Evolutionary conservation across 2,329 filamentous ascomycete genomes (phyloP).

Genomic region (Chaetomium strumarium): DNA sequence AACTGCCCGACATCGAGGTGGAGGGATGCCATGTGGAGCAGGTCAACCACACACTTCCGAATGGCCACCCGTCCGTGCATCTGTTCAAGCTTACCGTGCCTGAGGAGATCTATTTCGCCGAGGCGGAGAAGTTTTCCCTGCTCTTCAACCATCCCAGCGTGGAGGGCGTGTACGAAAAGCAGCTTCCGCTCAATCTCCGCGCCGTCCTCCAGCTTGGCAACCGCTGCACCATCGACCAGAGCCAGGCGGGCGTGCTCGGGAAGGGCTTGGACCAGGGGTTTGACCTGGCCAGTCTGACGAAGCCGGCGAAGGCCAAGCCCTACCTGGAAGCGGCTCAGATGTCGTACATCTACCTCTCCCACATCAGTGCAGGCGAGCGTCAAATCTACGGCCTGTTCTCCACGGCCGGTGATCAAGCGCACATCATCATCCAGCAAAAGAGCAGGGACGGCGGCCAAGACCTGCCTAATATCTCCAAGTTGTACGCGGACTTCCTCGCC

Average conservation of each 20-base stretch:
- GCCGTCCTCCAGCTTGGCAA: slow-evolving; percentile 88
- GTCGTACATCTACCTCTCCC: slow-evolving; percentile 86
- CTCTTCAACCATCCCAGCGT: slow-evolving; percentile 91
- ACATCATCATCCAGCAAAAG: slow-evolving; percentile 83
- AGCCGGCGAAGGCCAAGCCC: slow-evolving; percentile 54
- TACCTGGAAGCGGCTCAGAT: slow-evolving; percentile 73
- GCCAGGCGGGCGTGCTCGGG: slow-evolving; percentile 82
- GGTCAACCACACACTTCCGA: slow-evolving; percentile 86
- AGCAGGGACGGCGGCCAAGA: slow-evolving; percentile 71
- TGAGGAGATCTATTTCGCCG: slow-evolving; percentile 79
- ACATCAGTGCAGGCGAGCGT: slow-evolving; percentile 82
- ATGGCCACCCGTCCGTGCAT: slow-evolving; percentile 89
- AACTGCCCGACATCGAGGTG: slow-evolving; percentile 83
- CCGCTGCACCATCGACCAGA: slow-evolving; percentile 87
- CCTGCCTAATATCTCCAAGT: slow-evolving; percentile 81
- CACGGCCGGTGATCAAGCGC: slow-evolving; percentile 68
- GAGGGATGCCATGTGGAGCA: slow-evolving; percentile 85
- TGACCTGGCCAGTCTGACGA: slow-evolving; percentile 70
- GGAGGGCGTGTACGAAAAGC: slow-evolving; percentile 94
- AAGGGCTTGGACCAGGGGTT: slow-evolving; percentile 92
- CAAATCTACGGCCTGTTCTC: slow-evolving; percentile 95
- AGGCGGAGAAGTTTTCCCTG: slow-evolving; percentile 73
- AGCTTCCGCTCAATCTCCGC: slow-evolving; percentile 78
- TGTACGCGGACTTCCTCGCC: slow-evolving; percentile 73
- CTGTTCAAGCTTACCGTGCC: slow-evolving; percentile 89